These are phyloP conservation scores for Suillus discolor DNA, from an alignment of 768 basidiomycete species.

Conservation along the genomic window DNA sequence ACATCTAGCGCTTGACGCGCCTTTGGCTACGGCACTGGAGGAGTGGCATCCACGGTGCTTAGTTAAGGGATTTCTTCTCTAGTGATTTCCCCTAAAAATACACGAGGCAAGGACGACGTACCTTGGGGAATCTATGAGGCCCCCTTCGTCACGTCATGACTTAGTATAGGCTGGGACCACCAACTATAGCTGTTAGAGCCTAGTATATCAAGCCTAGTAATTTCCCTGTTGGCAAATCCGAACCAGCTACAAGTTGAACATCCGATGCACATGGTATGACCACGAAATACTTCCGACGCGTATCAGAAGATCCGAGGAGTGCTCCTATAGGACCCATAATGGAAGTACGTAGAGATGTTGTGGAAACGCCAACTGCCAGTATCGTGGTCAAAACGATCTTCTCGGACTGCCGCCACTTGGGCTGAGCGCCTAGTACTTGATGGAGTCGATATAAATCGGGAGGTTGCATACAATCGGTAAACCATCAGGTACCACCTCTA, in stretches of 20 bases:
- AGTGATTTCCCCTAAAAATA: background rate
- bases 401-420: background rate
- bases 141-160: background rate
- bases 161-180: background rate
- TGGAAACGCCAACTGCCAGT: background rate
- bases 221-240: background rate
- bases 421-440: background rate
- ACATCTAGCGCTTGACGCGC: background rate
- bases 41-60: background rate
- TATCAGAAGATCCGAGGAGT: slow-evolving; percentile 1
- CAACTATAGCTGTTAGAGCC: background rate
- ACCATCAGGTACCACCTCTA: background rate
- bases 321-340: background rate
- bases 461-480: background rate
- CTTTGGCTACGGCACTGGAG: background rate
- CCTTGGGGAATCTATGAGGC: background rate
- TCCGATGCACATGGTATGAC: background rate
- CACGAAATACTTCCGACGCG: slow-evolving; percentile 1
- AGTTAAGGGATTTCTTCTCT: background rate
- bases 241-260: background rate
- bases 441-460: background rate
- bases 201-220: background rate
- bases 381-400: background rate
- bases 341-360: background rate
- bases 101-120: background rate